Evolutionary conservation across 2,329 filamentous ascomycete genomes (phyloP).

Genomic region (Pleomassaria siparia): DNA sequence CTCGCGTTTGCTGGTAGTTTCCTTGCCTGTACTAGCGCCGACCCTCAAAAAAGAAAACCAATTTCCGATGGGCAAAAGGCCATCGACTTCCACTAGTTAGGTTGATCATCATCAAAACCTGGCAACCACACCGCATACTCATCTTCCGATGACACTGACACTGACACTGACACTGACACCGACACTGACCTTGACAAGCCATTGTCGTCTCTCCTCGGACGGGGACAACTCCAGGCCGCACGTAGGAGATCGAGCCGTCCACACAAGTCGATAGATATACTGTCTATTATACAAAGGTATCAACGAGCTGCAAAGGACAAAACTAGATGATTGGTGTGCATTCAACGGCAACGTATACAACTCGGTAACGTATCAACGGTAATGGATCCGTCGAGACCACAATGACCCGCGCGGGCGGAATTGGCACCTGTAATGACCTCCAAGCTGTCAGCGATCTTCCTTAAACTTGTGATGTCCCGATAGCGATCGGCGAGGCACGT

Average conservation of each 20-base stretch:
- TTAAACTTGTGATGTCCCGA: conserved; percentile 34
- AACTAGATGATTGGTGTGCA: neutral
- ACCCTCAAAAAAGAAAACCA: conserved; percentile 76
- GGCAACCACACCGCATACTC: conserved; percentile 45
- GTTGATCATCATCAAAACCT: conserved; percentile 1
- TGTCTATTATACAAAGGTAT: conserved; percentile 53
- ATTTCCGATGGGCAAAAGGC: conserved; percentile 75
- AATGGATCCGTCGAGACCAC: conserved; percentile 74
- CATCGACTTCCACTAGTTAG: conserved; percentile 19
- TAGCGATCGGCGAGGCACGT: conserved; percentile 53
- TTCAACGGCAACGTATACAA: conserved; percentile 35
- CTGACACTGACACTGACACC: too few species aligned
- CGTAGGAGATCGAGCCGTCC: conserved; percentile 70
- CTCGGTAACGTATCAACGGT: conserved; percentile 74
- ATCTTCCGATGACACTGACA: conserved; percentile 79
- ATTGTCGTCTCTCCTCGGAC: conserved; percentile 73
- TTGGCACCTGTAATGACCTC: conserved; percentile 66
- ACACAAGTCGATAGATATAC: too few species aligned
- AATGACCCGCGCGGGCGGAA: conserved; percentile 74
- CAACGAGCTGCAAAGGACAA: conserved; percentile 62
- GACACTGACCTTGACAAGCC: conserved; percentile 77
- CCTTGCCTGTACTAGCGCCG: conserved; percentile 50
- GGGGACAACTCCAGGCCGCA: conserved; percentile 64
- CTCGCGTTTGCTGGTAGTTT: neutral
- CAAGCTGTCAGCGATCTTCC: conserved; percentile 6